phyloP scores from a whole-genome alignment of 345 rosid species.

The Populus davidiana region DNA sequence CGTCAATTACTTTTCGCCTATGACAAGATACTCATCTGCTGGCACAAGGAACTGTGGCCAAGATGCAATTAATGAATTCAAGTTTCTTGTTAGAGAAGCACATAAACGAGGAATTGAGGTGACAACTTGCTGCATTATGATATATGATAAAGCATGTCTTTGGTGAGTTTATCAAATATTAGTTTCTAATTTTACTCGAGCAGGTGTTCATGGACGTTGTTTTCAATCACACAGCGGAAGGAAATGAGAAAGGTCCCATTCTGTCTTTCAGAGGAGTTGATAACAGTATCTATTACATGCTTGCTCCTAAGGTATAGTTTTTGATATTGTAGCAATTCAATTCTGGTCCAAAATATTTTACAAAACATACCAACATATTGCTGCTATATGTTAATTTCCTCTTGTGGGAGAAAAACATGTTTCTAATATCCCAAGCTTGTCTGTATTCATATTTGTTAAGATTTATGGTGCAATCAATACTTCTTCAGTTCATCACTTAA shows the following conservation, averaged over 20 bases:
- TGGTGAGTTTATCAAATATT: slow-evolving; percentile 17
- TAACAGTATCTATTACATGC: slow-evolving; percentile 89
- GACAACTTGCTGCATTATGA: slow-evolving; percentile 18
- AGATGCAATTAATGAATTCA: slow-evolving; percentile 84
- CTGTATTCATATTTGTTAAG: background rate
- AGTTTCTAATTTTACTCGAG: slow-evolving; percentile 23
- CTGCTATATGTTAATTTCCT: background rate
- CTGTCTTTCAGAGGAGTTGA: slow-evolving; percentile 90
- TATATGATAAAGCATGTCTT: slow-evolving; percentile 8
- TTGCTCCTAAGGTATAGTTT: slow-evolving; percentile 84
- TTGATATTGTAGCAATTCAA: slow-evolving; percentile 7
- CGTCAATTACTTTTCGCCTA: slow-evolving; percentile 82
- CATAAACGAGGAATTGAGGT: slow-evolving; percentile 98
- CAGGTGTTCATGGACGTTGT: slow-evolving; percentile 97
- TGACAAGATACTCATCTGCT: slow-evolving; percentile 82
- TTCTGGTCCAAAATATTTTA: background rate
- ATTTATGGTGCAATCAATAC: background rate
- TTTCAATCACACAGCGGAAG: slow-evolving; percentile 98
- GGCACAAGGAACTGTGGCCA: slow-evolving; percentile 52
- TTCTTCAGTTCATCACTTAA: too few species aligned
- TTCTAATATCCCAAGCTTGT: background rate
- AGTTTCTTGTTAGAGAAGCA: slow-evolving; percentile 78
- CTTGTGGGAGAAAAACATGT: background rate
- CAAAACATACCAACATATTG: background rate
- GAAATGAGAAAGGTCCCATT: slow-evolving; percentile 87